Percentiles rank a stretch among this genome's conserved stretches.
phyloP scores from a whole-genome alignment of 2,329 filamentous ascomycete species.

The Fusarium musae region DNA sequence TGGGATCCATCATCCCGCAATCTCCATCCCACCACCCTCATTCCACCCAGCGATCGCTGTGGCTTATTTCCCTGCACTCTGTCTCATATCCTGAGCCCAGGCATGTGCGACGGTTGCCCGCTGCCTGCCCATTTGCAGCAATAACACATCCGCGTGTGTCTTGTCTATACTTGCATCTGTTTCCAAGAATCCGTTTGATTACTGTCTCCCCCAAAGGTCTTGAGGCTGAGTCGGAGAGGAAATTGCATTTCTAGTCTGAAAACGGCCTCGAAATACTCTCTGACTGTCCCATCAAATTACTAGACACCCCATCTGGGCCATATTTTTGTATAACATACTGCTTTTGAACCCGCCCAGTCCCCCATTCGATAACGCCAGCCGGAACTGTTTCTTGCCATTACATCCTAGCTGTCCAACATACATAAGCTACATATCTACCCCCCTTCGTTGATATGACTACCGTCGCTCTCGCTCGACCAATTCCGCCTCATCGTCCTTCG shows the following conservation, averaged over 20 bases:
- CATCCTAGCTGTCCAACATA: slow-evolving; percentile 8
- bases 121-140: slow-evolving; percentile 18
- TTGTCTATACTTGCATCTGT: slow-evolving; percentile 15
- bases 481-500: slow-evolving; percentile 57
- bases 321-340: slow-evolving; percentile 26
- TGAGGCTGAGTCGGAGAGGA: slow-evolving; percentile 26
- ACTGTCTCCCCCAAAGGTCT: slow-evolving; percentile 24
- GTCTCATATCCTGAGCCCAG: slow-evolving; percentile 27
- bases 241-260: slow-evolving; percentile 20
- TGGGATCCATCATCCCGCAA: slow-evolving; percentile 7
- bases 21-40: slow-evolving; percentile 18
- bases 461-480: slow-evolving; percentile 62
- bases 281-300: slow-evolving; percentile 16
- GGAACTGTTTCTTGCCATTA: slow-evolving; percentile 2
- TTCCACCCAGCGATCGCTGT: slow-evolving; percentile 26
- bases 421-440: slow-evolving; percentile 1
- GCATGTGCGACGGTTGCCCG: slow-evolving; percentile 39
- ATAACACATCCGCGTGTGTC: slow-evolving; percentile 39
- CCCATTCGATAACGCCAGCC: slow-evolving; percentile 6
- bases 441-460: slow-evolving; percentile 60
- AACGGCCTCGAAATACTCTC: slow-evolving; percentile 20
- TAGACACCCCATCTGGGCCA: slow-evolving; percentile 15
- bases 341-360: slow-evolving; percentile 20
- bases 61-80: slow-evolving; percentile 27
- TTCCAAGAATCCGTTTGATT: slow-evolving; percentile 25